Evolutionary conservation across 306 rosid genomes (phyloP), one percentile per base, ranked within the genome.

Genomic region (Casuarina cunninghamiana): DNA sequence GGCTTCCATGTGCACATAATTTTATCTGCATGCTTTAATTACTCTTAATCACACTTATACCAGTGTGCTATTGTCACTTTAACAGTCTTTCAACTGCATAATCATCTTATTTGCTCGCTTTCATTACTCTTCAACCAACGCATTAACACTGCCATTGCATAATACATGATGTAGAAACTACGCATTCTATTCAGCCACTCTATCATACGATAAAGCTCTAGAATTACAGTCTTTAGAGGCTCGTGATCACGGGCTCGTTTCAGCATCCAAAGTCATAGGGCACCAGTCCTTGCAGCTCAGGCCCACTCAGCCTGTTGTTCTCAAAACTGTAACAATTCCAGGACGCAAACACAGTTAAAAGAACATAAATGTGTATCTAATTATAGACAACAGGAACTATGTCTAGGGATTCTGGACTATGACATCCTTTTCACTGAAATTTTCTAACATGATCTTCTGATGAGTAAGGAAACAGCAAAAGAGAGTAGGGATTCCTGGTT

Each of bases 181-280:
- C 68, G 69, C 53, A 62, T 53, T 66, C 78, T 48, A 70, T 51
- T 71, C 37, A 75, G n/a, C 75, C 74, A 12, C 81, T 74, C 26
- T 77, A 76, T 53, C 8, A 11, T 73, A 79, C 85, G 74, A 21
- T 46, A 8, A 71, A 69, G 69, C 70, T 44, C 73, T 55, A 48
- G 26, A 43, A 49, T 72, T 74, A 49, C 50, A 26, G 26, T 79
- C 62, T 58, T 4, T 45, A 37, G 32, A 44, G 72, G 57, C 68
- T 66, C 32, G n/a, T 3, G 6, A 74, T 44, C 67, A 58, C 2
- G 67, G 45, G 69, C 50, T 76, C 62, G 48, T 72, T 88, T 91
- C 86, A 93, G 86, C 97, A 93, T 63, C 96, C 97, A 15, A 93
- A 93, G 89, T 93, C 97, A 51, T 93, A 91, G 13, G 98, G 84